Evolutionary conservation across 306 rosid species (phyloP).

Genomic region (Delonix regia): DNA sequence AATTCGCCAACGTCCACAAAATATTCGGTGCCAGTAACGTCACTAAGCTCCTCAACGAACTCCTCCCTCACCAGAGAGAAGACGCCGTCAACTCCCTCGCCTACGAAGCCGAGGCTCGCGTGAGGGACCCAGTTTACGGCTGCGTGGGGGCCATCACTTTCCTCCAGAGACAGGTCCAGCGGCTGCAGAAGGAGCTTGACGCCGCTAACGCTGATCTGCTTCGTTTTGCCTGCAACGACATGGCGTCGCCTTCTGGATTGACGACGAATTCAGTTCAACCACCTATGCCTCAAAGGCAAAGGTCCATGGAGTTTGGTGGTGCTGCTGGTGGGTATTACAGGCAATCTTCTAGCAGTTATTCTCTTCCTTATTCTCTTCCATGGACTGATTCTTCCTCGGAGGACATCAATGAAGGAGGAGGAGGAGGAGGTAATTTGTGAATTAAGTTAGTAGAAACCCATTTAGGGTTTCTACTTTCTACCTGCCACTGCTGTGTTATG

Average conservation of each 20-base stretch:
- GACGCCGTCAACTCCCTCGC: conserved; percentile 95
- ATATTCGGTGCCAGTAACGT: conserved; percentile 98
- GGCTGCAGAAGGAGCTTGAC: conserved; percentile 93
- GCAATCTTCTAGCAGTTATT: conserved; percentile 42
- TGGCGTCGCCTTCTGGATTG: conserved; percentile 32
- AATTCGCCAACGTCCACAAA: conserved; percentile 93
- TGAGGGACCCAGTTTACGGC: conserved; percentile 90
- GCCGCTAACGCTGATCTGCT: conserved; percentile 77
- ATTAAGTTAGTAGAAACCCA: conserved; percentile 2
- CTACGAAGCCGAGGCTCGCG: conserved; percentile 93
- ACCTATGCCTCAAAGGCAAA: conserved; percentile 18
- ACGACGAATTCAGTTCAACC: conserved; percentile 31
- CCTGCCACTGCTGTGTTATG: conserved; percentile 20
- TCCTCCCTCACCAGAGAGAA: conserved; percentile 87
- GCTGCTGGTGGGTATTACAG: conserved; percentile 42
- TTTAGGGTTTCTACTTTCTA: conserved; percentile 58
- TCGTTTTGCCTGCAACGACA: conserved; percentile 71
- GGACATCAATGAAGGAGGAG: conserved; percentile 54
- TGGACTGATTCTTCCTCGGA: conserved; percentile 59
- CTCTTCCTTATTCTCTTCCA: conserved; percentile 65
- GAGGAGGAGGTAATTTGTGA: conserved; percentile 55
- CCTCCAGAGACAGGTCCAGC: conserved; percentile 85
- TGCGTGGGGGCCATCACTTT: conserved; percentile 92
- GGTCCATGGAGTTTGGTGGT: conserved; percentile 6
- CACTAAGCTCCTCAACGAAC: conserved; percentile 90